Percentiles rank a stretch among this genome's conserved stretches.
phyloP scores from a whole-genome alignment of 208 protist species.

The Crithidia acanthocephali region DNA sequence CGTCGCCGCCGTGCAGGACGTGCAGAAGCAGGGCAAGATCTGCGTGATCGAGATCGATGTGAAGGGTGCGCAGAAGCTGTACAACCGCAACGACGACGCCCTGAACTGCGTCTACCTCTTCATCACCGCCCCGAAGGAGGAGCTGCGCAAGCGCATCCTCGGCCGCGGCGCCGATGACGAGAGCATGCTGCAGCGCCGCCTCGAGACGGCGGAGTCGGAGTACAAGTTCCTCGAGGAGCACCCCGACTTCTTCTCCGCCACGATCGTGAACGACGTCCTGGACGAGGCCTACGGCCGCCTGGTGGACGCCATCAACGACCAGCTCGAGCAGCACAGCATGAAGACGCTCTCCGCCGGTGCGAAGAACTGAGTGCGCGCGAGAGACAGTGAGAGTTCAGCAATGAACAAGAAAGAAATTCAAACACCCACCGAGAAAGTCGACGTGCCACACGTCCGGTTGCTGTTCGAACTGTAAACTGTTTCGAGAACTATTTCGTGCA shows the following conservation, averaged over 20 bases:
- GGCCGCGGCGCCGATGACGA: constrained; percentile 80
- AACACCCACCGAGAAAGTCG: not conserved
- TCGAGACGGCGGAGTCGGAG: constrained; percentile 79
- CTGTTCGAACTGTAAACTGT: constrained; percentile 16
- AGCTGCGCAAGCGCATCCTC: constrained; percentile 78
- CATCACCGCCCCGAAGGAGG: constrained; percentile 80
- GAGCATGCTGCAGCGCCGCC: constrained; percentile 68
- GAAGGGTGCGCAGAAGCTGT: constrained; percentile 82
- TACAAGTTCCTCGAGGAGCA: constrained; percentile 72
- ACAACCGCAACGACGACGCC: constrained; percentile 31
- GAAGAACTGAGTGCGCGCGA: constrained; percentile 6
- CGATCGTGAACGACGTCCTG: constrained; percentile 81
- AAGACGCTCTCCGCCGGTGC: constrained; percentile 28
- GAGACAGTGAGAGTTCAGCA: not conserved
- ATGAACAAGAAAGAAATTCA: constrained; percentile 17
- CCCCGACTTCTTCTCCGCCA: constrained; percentile 71
- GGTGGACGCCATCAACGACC: constrained; percentile 49
- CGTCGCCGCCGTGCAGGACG: constrained; percentile 72
- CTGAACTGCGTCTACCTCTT: constrained; percentile 77
- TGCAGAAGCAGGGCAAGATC: constrained; percentile 70
- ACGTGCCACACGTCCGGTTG: constrained; percentile 1
- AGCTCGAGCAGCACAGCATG: constrained; percentile 69
- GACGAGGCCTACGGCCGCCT: constrained; percentile 68
- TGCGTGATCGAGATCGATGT: constrained; percentile 95
- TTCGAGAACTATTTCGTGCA: not conserved